phyloP scores from a whole-genome alignment of 805 yeast species.

The Vanderwaltozyma polyspora region DNA sequence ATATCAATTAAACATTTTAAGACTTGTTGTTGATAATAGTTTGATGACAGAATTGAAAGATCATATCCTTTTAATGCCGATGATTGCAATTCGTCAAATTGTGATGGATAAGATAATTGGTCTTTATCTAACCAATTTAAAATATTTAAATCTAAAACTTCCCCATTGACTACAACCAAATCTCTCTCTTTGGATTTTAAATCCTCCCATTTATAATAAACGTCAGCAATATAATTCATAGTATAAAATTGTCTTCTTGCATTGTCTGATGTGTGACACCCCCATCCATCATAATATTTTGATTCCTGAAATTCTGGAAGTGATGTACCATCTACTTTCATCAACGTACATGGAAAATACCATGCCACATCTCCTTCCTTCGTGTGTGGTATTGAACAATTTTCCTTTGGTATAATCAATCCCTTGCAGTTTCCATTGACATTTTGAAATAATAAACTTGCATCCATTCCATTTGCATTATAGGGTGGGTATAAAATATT shows the following conservation, averaged over 20 bases:
- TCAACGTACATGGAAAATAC: conserved; percentile 88
- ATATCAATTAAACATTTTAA: conserved; percentile 81
- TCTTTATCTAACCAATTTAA: conserved; percentile 62
- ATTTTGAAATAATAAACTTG: conserved; percentile 75
- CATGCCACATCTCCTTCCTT: conserved; percentile 65
- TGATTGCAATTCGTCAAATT: conserved; percentile 50
- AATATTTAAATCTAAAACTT: conserved; percentile 70
- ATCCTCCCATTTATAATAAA: conserved; percentile 86
- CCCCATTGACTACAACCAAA: conserved; percentile 79
- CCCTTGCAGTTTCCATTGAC: conserved; percentile 85
- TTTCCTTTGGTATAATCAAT: conserved; percentile 55
- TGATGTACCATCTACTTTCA: conserved; percentile 58
- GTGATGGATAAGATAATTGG: conserved; percentile 59
- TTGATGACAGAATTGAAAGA: conserved; percentile 57
- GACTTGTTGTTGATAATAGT: conserved; percentile 49
- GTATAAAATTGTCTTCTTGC: conserved; percentile 62
- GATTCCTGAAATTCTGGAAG: conserved; percentile 43
- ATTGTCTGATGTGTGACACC: conserved; percentile 67
- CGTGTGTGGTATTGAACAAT: conserved; percentile 60
- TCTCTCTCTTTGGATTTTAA: conserved; percentile 56
- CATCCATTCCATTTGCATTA: conserved; percentile 82
- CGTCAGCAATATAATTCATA: conserved; percentile 53
- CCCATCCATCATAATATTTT: conserved; percentile 72
- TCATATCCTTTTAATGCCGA: conserved; percentile 61
- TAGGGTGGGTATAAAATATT: conserved; percentile 74